A percentile compares a stretch with the other conserved stretches of the same genome.
phyloP scores from a whole-genome alignment of 345 rosid genomes.

The Conringia planisiliqua region DNA sequence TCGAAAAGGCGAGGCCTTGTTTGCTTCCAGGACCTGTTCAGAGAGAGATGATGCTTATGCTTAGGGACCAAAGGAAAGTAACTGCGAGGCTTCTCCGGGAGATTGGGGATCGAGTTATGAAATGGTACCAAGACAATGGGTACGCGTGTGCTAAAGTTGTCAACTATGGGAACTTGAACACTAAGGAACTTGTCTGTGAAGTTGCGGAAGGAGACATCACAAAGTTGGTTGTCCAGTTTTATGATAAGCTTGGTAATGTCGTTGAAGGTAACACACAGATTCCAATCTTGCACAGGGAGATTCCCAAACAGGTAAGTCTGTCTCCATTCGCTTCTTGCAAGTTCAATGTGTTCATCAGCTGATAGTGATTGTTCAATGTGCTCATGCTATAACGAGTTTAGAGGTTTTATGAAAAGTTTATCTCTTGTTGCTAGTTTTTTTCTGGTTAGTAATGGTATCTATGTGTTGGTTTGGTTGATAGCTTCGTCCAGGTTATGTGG shows the following conservation, averaged over 20 bases:
- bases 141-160: slow-evolving; percentile 72
- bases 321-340: background rate
- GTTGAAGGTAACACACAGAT: slow-evolving; percentile 73
- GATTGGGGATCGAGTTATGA: slow-evolving; percentile 69
- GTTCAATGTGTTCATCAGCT: background rate
- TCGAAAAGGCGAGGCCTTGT: slow-evolving; percentile 69
- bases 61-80: slow-evolving; percentile 60
- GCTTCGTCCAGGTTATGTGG: slow-evolving; percentile 73
- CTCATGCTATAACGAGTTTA: background rate
- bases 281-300: slow-evolving; percentile 63
- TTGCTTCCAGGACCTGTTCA: slow-evolving; percentile 48
- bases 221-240: slow-evolving; percentile 60
- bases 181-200: slow-evolving; percentile 80
- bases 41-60: slow-evolving; percentile 58
- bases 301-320: slow-evolving; percentile 62
- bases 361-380: too few species aligned
- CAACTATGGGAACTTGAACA: slow-evolving; percentile 69
- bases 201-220: slow-evolving; percentile 91
- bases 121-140: slow-evolving; percentile 90
- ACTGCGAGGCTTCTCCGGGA: slow-evolving; percentile 72
- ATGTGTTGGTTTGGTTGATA: slow-evolving; percentile 32
- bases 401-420: too few species aligned
- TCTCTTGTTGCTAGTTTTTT: too few species aligned
- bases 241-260: slow-evolving; percentile 84
- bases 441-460: background rate